Percentiles rank a stretch among this genome's conserved stretches.
Conservation (phyloP, 225 moss, liverwort and hornwort genomes). For the Ulota crispa region DNA sequence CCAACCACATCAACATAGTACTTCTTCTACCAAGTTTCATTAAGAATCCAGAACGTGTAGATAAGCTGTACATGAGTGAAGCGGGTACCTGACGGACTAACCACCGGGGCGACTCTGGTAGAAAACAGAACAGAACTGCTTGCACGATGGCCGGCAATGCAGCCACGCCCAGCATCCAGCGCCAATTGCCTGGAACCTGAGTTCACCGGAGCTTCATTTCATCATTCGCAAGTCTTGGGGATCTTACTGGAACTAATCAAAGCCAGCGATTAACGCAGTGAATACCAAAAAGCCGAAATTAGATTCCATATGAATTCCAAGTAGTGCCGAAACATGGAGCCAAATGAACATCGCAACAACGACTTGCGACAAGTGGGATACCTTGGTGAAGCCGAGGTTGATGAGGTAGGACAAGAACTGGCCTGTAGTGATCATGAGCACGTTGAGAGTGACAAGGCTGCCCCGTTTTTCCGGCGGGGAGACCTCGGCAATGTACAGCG, state of each 20-base stretch:
- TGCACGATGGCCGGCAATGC: conserved; percentile 82
- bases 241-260: neutral
- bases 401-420: conserved; percentile 85
- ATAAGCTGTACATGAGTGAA: neutral
- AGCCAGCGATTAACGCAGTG: neutral
- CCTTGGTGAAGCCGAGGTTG: conserved; percentile 87
- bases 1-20: neutral
- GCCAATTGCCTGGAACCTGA: conserved; percentile 94
- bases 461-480: conserved; percentile 76
- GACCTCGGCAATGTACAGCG: conserved; percentile 90
- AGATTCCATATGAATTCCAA: neutral
- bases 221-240: conserved; percentile 11
- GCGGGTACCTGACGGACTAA: conserved; percentile 74
- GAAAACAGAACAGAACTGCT: conserved; percentile 64
- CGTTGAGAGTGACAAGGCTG: conserved; percentile 76
- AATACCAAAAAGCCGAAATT: neutral
- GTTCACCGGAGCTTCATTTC: conserved; percentile 3
- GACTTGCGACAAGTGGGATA: conserved; percentile 23
- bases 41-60: neutral
- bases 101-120: conserved; percentile 98
- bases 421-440: conserved; percentile 83
- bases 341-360: neutral
- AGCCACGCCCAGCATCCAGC: conserved; percentile 95
- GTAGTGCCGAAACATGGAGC: neutral
- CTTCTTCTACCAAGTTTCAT: neutral